Evolutionary conservation across 345 rosid genomes (phyloP).

Genomic region (Camelina hispida): DNA sequence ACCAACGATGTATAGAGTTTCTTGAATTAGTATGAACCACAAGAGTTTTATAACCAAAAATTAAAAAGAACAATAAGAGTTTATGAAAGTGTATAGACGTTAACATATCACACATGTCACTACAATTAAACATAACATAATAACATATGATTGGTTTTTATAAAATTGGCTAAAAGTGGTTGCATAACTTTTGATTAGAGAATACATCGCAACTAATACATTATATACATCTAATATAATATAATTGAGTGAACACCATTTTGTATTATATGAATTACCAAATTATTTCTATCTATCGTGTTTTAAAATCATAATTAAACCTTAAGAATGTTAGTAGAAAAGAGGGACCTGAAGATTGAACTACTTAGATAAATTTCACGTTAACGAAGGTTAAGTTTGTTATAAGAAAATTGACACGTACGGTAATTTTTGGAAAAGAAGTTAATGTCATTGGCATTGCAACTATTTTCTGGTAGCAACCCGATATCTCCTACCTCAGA

Average conservation of each 20-base stretch:
- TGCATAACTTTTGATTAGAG: background rate
- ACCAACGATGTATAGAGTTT: slow-evolving; percentile 2
- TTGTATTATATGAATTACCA: background rate
- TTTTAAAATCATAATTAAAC: background rate
- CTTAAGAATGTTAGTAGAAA: background rate
- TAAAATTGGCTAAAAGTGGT: too few relatives aligned
- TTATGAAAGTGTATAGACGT: background rate
- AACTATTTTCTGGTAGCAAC: background rate
- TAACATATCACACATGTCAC: slow-evolving; percentile 24
- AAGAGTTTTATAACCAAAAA: background rate
- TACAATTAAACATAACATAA: slow-evolving; percentile 1
- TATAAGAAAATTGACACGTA: too few relatives aligned
- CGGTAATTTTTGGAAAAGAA: too few relatives aligned
- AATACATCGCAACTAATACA: background rate
- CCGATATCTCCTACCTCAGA: background rate
- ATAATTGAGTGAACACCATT: background rate
- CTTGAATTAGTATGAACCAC: slow-evolving; percentile 24
- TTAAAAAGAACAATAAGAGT: too few relatives aligned
- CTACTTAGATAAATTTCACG: background rate
- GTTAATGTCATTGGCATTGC: background rate
- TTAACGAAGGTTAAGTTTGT: too few relatives aligned
- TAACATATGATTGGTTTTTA: too few relatives aligned
- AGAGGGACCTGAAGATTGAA: background rate
- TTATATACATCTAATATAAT: background rate
- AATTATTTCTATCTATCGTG: background rate